phyloP scores from a whole-genome alignment of 1,139 yeast species.

The Candida smagusa region DNA sequence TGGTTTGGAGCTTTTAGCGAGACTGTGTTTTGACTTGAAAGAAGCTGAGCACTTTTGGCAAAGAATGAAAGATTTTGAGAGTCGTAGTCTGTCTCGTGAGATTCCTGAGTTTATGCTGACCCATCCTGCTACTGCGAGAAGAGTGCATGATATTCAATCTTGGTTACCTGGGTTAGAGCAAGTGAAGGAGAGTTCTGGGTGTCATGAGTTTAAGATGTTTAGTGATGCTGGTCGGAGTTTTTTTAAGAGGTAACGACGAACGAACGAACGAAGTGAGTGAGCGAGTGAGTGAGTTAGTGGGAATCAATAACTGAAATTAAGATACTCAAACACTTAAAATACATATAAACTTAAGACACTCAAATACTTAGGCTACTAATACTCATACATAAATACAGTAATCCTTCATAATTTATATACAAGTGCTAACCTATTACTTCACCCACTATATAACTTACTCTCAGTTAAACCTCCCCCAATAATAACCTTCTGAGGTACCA shows the following conservation, averaged over 20 bases:
- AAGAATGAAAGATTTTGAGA: constrained; percentile 69
- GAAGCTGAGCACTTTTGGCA: constrained; percentile 79
- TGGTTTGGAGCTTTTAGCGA: constrained; percentile 87
- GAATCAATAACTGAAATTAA: no score
- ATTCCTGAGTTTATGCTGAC: constrained; percentile 71
- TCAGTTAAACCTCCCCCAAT: constrained; percentile 13
- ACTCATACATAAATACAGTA: no score
- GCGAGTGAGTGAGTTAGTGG: constrained; percentile 2
- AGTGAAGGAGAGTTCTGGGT: constrained; percentile 34
- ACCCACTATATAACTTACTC: constrained; percentile 10
- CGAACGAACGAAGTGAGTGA: constrained; percentile 10
- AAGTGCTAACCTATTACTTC: no score
- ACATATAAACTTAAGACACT: no score
- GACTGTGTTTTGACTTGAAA: constrained; percentile 78
- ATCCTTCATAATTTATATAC: no score
- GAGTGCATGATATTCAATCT: constrained; percentile 63
- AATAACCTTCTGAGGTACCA: constrained; percentile 9
- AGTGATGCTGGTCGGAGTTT: constrained; percentile 16
- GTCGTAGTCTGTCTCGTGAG: constrained; percentile 7
- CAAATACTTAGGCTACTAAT: no score
- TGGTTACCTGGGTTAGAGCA: constrained; percentile 73
- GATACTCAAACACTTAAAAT: no score
- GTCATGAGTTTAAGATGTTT: constrained; percentile 28
- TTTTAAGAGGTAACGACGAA: constrained; percentile 11
- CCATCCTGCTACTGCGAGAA: constrained; percentile 79